phyloP scores from a whole-genome alignment of 148 eudicot species.

The Rhododendron ovatum region DNA sequence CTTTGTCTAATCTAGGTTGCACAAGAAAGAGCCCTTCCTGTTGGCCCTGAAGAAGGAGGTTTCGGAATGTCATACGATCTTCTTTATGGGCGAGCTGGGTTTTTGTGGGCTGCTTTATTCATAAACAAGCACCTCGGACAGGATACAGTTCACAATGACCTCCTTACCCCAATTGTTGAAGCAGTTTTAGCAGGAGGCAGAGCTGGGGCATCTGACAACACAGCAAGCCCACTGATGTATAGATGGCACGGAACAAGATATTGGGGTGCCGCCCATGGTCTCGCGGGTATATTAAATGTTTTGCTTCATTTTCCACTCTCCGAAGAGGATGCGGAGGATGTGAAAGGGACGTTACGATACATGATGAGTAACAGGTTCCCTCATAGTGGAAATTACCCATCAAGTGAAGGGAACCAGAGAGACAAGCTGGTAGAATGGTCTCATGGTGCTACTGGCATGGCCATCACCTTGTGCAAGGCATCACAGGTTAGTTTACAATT shows the following conservation, averaged over 20 bases:
- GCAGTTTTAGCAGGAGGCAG: constrained; percentile 77
- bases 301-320: constrained; percentile 65
- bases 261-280: constrained; percentile 82
- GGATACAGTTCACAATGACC: constrained; percentile 32
- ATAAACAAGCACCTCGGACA: constrained; percentile 57
- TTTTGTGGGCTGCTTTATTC: constrained; percentile 73
- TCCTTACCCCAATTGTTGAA: constrained; percentile 58
- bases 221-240: constrained; percentile 62
- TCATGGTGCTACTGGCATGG: constrained; percentile 72
- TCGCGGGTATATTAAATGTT: constrained; percentile 72
- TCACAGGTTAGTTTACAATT: constrained; percentile 49
- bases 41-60: constrained; percentile 85
- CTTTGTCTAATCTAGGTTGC: constrained; percentile 35
- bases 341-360: constrained; percentile 61
- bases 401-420: constrained; percentile 65
- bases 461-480: constrained; percentile 71
- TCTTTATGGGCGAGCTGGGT: constrained; percentile 76
- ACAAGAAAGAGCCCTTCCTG: constrained; percentile 69
- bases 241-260: constrained; percentile 87
- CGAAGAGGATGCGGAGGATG: constrained; percentile 56
- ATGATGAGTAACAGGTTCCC: constrained; percentile 77
- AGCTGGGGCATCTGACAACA: constrained; percentile 60
- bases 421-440: constrained; percentile 80
- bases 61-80: constrained; percentile 88
- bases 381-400: constrained; percentile 76